Percentiles rank a stretch among this genome's conserved stretches.
Conservation (phyloP, 129 eudicot genomes). For the Pulicaria dysenterica region DNA sequence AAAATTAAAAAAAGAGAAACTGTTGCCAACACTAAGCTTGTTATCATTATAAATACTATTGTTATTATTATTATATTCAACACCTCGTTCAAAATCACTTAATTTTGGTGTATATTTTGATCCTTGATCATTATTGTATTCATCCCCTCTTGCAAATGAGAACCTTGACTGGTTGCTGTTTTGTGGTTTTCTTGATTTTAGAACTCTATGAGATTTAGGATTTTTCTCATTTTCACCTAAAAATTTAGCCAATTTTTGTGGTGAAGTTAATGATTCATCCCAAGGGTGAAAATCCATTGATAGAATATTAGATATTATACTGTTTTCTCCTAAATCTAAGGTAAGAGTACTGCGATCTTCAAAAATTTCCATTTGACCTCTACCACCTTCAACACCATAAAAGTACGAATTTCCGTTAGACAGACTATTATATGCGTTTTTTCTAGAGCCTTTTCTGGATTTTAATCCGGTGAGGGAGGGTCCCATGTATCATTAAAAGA, state of each 20-base stretch:
- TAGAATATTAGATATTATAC: slow-evolving; percentile 38
- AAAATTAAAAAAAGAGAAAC: slow-evolving; percentile 48
- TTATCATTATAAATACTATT: slow-evolving; percentile 39
- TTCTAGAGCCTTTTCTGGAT: slow-evolving; percentile 39
- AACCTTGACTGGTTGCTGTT: slow-evolving; percentile 41
- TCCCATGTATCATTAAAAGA: slow-evolving; percentile 61
- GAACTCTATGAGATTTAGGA: slow-evolving; percentile 20
- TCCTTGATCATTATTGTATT: slow-evolving; percentile 27
- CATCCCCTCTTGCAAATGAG: slow-evolving; percentile 40
- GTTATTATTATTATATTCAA: slow-evolving; percentile 38
- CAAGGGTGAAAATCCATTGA: slow-evolving; percentile 44
- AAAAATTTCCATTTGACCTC: slow-evolving; percentile 40
- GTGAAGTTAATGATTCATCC: slow-evolving; percentile 44
- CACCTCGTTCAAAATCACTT: slow-evolving; percentile 35
- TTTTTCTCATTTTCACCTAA: slow-evolving; percentile 37
- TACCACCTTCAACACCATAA: slow-evolving; percentile 36
- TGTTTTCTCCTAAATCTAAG: slow-evolving; percentile 32
- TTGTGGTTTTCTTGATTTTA: slow-evolving; percentile 34
- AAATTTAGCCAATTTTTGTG: slow-evolving; percentile 35
- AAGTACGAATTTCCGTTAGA: slow-evolving; percentile 37
- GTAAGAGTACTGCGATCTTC: slow-evolving; percentile 22
- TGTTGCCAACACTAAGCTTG: slow-evolving; percentile 45
- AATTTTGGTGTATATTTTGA: slow-evolving; percentile 34
- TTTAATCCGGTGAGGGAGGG: slow-evolving; percentile 49
- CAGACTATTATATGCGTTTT: slow-evolving; percentile 21